Conservation (phyloP, 495 filamentous ascomycete species). For the Penicillium angulare region DNA sequence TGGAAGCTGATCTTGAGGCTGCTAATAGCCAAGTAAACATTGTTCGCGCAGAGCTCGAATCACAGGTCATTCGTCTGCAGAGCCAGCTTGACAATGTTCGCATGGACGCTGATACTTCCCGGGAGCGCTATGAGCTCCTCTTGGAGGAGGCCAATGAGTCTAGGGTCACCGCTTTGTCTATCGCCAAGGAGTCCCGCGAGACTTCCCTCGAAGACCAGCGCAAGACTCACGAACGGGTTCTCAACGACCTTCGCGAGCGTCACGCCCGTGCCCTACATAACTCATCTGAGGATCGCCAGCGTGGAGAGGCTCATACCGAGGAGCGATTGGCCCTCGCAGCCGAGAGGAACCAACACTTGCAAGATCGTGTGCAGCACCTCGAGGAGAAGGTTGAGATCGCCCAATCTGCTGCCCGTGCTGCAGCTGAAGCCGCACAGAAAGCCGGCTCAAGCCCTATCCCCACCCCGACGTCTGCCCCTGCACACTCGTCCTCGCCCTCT, state of each 20-base stretch:
- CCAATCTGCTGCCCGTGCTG: conserved; percentile 84
- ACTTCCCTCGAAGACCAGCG: conserved; percentile 65
- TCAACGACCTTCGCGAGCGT: conserved; percentile 59
- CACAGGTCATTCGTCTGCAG: conserved; percentile 64
- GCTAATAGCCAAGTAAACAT: conserved; percentile 81
- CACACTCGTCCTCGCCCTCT: conserved; percentile 43
- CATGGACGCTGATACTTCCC: conserved; percentile 71
- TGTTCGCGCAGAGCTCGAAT: conserved; percentile 73
- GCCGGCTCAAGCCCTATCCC: conserved; percentile 31
- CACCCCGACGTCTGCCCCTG: conserved; percentile 18
- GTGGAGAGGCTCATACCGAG: conserved; percentile 62
- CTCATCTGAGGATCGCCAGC: conserved; percentile 67
- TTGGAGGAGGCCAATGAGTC: conserved; percentile 69
- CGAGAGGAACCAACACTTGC: conserved; percentile 73
- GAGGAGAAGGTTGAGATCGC: conserved; percentile 90
- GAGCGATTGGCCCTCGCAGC: conserved; percentile 75
- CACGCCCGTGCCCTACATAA: conserved; percentile 73
- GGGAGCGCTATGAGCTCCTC: conserved; percentile 69
- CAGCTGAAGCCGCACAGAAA: conserved; percentile 78
- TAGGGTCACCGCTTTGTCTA: conserved; percentile 48
- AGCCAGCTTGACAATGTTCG: conserved; percentile 67
- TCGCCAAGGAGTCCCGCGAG: conserved; percentile 59
- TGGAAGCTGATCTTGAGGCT: conserved; percentile 76
- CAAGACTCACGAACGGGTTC: conserved; percentile 67
- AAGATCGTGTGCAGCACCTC: conserved; percentile 76